Conservation (phyloP, 2,329 filamentous ascomycete genomes). For the Neopestalotiopsis sp. region DNA sequence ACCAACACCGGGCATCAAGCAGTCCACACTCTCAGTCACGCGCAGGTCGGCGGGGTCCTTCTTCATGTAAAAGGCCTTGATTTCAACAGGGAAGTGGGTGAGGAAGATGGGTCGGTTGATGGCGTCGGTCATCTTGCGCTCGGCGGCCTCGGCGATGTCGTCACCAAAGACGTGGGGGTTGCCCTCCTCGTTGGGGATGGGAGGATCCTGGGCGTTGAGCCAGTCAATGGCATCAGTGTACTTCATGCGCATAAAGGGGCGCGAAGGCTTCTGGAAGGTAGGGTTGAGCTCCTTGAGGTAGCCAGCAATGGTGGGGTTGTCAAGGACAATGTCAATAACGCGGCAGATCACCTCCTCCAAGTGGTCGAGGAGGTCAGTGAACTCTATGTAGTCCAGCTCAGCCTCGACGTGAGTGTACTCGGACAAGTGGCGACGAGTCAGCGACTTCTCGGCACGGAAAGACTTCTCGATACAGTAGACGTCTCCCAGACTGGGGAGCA, state of each 20-base stretch:
- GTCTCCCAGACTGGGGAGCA: slow-evolving; percentile 86
- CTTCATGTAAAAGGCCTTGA: slow-evolving; percentile 99
- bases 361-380: slow-evolving; percentile 85
- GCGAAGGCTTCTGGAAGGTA: slow-evolving; percentile 78
- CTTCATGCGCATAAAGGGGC: slow-evolving; percentile 91
- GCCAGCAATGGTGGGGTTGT: slow-evolving; percentile 73
- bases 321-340: slow-evolving; percentile 79
- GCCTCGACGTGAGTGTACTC: slow-evolving; percentile 98
- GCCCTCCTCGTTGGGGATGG: slow-evolving; percentile 90
- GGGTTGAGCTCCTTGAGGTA: slow-evolving; percentile 91
- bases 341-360: slow-evolving; percentile 87
- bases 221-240: slow-evolving; percentile 94
- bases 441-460: slow-evolving; percentile 95
- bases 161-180: slow-evolving; percentile 91
- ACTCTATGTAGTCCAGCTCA: slow-evolving; percentile 94
- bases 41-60: slow-evolving; percentile 78
- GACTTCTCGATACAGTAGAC: slow-evolving; percentile 99
- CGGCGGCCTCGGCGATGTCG: slow-evolving; percentile 96
- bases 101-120: slow-evolving; percentile 96
- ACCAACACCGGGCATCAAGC: slow-evolving; percentile 87
- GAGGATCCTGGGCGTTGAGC: slow-evolving; percentile 81
- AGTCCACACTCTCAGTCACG: slow-evolving; percentile 92
- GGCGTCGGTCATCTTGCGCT: slow-evolving; percentile 95
- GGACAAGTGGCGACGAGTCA: slow-evolving; percentile 91
- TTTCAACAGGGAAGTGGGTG: slow-evolving; percentile 95